These are phyloP conservation scores for Fomitopsis pinicola DNA, from an alignment of 1,284 basidiomycete genomes.

Conservation along the genomic window DNA sequence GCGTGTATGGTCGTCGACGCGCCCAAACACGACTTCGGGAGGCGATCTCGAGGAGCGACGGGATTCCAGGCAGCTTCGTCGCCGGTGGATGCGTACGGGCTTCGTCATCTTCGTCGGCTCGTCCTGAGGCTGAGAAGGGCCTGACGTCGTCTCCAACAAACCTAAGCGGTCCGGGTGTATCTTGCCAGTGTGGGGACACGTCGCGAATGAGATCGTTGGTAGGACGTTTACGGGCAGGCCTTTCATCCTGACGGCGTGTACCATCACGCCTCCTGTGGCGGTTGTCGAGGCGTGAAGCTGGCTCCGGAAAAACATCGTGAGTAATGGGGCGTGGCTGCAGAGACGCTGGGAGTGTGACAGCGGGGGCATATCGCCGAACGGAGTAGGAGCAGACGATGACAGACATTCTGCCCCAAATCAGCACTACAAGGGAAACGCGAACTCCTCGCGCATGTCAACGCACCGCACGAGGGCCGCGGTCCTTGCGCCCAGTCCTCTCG, in stretches of 20 bases:
- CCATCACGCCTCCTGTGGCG: constrained; percentile 5
- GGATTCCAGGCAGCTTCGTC: constrained; percentile 2
- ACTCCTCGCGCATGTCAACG: neutral
- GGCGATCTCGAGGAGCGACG: neutral
- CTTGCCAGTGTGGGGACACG: neutral
- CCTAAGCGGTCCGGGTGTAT: constrained; percentile 6
- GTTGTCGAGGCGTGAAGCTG: constrained; percentile 7
- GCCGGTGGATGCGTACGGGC: constrained; percentile 9
- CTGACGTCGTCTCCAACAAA: neutral
- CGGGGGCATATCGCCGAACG: neutral
- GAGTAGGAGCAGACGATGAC: neutral
- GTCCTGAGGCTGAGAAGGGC: neutral
- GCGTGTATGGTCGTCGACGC: constrained; percentile 2
- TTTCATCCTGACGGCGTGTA: neutral
- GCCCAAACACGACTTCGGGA: neutral
- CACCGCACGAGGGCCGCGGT: constrained; percentile 3
- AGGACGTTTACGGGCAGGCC: neutral
- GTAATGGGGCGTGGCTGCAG: constrained; percentile 2
- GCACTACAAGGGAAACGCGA: neutral
- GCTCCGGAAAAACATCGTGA: constrained; percentile 1
- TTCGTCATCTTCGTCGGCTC: constrained; percentile 6
- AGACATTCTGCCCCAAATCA: neutral
- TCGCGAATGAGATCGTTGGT: neutral
- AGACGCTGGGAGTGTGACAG: constrained; percentile 1
- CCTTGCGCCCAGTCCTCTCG: neutral